These are phyloP conservation scores for Fremontodendron californicum DNA, from an alignment of 345 rosid genomes.

Conservation along the genomic window DNA sequence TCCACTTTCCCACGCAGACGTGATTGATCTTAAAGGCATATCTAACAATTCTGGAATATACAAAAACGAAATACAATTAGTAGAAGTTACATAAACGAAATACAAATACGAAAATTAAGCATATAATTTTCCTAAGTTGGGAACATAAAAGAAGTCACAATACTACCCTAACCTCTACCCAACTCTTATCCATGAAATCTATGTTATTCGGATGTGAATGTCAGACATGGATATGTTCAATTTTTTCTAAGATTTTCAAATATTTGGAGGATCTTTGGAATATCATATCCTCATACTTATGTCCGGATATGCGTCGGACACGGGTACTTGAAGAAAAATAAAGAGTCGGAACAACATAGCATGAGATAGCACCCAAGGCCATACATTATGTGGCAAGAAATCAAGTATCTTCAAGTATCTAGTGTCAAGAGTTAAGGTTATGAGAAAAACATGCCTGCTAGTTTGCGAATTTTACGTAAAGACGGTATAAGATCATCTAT, in stretches of 20 bases:
- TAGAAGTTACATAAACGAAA: not conserved
- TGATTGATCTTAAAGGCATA: slow-evolving; percentile 83
- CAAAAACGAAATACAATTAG: slow-evolving; percentile 5
- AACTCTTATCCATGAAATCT: not conserved
- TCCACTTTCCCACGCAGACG: slow-evolving; percentile 80
- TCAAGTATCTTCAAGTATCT: not conserved
- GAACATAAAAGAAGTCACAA: not conserved
- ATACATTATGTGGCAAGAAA: not conserved
- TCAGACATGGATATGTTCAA: too few relatives aligned
- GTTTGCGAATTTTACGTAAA: slow-evolving; percentile 68
- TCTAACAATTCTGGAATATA: slow-evolving; percentile 66
- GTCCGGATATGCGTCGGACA: too few relatives aligned
- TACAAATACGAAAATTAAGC: too few relatives aligned
- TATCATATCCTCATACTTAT: too few relatives aligned
- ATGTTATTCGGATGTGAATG: too few relatives aligned
- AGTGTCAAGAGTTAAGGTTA: slow-evolving; percentile 13
- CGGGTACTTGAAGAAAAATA: too few relatives aligned
- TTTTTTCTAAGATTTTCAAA: too few relatives aligned
- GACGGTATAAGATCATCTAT: slow-evolving; percentile 71
- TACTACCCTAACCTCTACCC: not conserved
- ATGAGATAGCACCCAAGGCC: not conserved
- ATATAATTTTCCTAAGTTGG: not conserved
- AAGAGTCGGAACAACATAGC: not conserved
- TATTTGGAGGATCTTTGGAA: too few relatives aligned
- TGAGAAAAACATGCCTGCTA: slow-evolving; percentile 57